Evolutionary conservation across 176 grass and related monocot genomes (phyloP).

Genomic region (Zea mays): Zm-B73-REFERENCE-NAM-5.0 NC_050099.1:21115001-21115500

Average conservation of each 20-base stretch:
- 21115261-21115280: slow-evolving; percentile 1
- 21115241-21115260: slow-evolving; percentile 17
- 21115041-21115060: background rate
- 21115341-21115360: slow-evolving; percentile 76
- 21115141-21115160: slow-evolving; percentile 75
- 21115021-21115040: background rate
- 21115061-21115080: background rate
- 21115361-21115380: slow-evolving; percentile 83
- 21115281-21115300: background rate
- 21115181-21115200: slow-evolving; percentile 87
- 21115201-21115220: slow-evolving; percentile 70
- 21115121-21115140: slow-evolving; percentile 90
- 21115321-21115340: slow-evolving; percentile 74
- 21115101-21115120: slow-evolving; percentile 44
- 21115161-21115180: slow-evolving; percentile 83
- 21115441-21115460: slow-evolving; percentile 15
- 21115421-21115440: background rate
- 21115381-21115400: slow-evolving; percentile 91
- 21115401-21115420: slow-evolving; percentile 22
- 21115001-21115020: background rate
- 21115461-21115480: background rate
- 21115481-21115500: slow-evolving; percentile 14
- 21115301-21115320: slow-evolving; percentile 49
- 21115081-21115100: slow-evolving; percentile 9
- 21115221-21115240: slow-evolving; percentile 21